Conservation (phyloP, 768 basidiomycete species). For the Boletellus ananiceps region DNA sequence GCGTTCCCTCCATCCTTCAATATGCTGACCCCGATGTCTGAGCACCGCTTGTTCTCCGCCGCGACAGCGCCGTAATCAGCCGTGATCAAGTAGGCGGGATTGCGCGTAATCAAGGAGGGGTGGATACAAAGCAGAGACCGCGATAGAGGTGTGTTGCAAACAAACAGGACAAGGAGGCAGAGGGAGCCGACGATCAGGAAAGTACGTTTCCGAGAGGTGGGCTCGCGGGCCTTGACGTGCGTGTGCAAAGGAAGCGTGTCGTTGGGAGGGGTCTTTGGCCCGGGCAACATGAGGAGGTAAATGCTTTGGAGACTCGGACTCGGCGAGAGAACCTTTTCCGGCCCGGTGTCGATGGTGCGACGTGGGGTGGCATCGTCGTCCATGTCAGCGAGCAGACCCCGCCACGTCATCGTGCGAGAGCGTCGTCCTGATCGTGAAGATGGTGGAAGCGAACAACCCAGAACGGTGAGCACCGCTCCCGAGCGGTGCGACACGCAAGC, state of each 20-base stretch:
- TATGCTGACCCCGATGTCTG: slow-evolving; percentile 73
- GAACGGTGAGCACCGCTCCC: too few species aligned
- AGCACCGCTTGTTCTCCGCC: slow-evolving; percentile 82
- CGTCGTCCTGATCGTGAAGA: neutral
- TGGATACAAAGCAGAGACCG: neutral
- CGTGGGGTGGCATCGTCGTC: too few species aligned
- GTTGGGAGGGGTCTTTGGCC: neutral
- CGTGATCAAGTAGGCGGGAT: slow-evolving; percentile 53
- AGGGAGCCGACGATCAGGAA: slow-evolving; percentile 10
- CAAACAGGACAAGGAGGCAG: slow-evolving; percentile 11
- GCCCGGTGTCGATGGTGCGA: slow-evolving; percentile 2
- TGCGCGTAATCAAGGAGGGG: slow-evolving; percentile 25
- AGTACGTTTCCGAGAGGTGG: slow-evolving; percentile 10
- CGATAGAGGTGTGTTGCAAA: neutral
- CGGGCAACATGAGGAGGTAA: neutral
- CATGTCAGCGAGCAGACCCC: too few species aligned
- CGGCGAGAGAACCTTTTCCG: neutral
- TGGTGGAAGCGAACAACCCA: neutral
- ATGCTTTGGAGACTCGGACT: neutral
- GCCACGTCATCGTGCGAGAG: neutral
- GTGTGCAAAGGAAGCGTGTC: slow-evolving; percentile 20
- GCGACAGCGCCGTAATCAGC: slow-evolving; percentile 85
- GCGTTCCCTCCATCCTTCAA: slow-evolving; percentile 86
- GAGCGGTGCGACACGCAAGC: too few species aligned
- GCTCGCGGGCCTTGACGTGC: neutral